Base-by-base conservation (phyloP, 2,329 filamentous ascomycete genomes). In the Pseudocercospora fijiensis region DNA sequence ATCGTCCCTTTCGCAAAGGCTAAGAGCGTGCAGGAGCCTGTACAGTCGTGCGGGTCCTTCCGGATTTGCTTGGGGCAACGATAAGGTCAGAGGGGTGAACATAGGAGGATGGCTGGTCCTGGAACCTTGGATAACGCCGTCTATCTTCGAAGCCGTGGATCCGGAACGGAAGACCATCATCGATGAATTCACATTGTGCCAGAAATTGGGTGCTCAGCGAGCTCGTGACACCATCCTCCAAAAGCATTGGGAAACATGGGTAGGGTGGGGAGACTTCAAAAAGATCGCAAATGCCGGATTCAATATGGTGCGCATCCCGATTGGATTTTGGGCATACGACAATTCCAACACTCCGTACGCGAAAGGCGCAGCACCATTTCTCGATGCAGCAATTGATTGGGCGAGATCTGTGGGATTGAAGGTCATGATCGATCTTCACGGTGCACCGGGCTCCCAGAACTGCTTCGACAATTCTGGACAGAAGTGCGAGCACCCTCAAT, bases 391-490 rank as follows among this genome's bases (percentile, higher is more conserved):
- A 16, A 81, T 87, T 58, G 81, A 82, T 53, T 87, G 85, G 84
- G 82, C 85, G 4, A 72, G 83, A 47, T 76, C 77, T 37, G 76
- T 81, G 0, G 81, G 82, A 1, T 71, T 86, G 41, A 84, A 85
- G 72, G 78, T 87, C n/a, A 68, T 86, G 70, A 82, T 87, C 53
- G 85, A 87, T 68, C 77, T 86, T 6, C 85, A 87, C 71, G 84
- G 83, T 33, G 82, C 81, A 2, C 84, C 58, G 77, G 81, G 81
- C 45, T 83, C 80, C 1, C 85, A 87, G 69, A 87, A 87, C 65
- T 85, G 86, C 9, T 87, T 84, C 71, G 86, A 88, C 73, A 87
- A 88, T 73, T 85, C 82, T 45, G 86, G 86, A 2, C 81, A 84
- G 62, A 77, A 77, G 67, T 78, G 77, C 57, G 60, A 65, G 6